Percentiles rank a stretch among this genome's conserved stretches.
These are phyloP conservation scores for Fraxinus platypoda DNA, from an alignment of 305 asterid genomes.

Conservation along the genomic window DNA sequence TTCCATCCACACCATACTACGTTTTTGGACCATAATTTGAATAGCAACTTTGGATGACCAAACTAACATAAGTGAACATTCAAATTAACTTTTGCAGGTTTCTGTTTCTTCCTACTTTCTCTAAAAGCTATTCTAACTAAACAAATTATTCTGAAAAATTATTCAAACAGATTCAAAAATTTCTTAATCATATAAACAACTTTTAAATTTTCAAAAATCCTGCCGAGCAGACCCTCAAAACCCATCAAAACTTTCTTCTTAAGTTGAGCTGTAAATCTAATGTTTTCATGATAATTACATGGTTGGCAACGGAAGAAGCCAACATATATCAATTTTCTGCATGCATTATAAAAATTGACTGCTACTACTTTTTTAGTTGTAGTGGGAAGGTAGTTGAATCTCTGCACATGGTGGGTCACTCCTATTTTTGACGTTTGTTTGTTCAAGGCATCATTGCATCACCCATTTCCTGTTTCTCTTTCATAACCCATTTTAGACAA, in stretches of 20 bases:
- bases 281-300: neutral
- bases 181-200: no score
- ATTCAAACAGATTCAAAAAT: neutral
- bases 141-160: no score
- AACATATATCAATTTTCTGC: neutral
- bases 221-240: neutral
- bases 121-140: no score
- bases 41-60: neutral
- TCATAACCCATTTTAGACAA: neutral
- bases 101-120: no score
- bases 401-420: constrained; percentile 4
- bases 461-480: neutral
- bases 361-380: neutral
- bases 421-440: neutral
- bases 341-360: neutral
- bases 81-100: neutral
- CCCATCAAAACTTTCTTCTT: neutral
- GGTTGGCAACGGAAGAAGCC: neutral
- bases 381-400: neutral
- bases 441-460: neutral
- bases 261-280: neutral
- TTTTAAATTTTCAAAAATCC: no score
- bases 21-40: neutral
- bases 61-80: neutral
- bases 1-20: neutral